Base-by-base conservation (phyloP, 1,139 yeast species). In the Hemisphaericaspora subhashii region DNA sequence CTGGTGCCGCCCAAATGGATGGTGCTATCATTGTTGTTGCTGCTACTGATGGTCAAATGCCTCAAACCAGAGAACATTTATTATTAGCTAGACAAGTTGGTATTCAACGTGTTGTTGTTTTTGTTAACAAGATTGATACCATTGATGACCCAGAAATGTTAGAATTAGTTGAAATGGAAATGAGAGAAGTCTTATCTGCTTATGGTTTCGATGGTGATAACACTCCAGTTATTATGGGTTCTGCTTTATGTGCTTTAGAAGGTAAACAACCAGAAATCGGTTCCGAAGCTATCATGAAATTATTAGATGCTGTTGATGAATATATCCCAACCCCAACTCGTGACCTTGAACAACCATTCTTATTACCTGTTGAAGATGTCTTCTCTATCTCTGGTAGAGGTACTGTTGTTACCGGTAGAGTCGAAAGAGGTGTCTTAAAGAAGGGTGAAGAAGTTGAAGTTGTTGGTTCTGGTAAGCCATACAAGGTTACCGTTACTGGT, bases 1-100 rank as follows among this genome's bases (percentile, higher is more conserved):
- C 97, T 53, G 98, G 98, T 83, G 98, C 98, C 57, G 96, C 98
- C 56, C 96, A 92, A 69, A 90, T 90, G 98, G 98, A 92, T 67
- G 98, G 98, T 77, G 98, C 98, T 54, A 90, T 92, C 58, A 90
- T 92, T 74, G 98, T 92, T 51, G 98, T 92, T 68, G 98, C 98
- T 60, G 98, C 98, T 50, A 78, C 96, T 45, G 98, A 92, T 62
- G 98, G 98, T 62, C 96, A 90, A 74, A 92, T 92, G 98, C 98
- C 97, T 62, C 98, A 92, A 77, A 94, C 98, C 55, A 86, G 97
- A 77, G 98, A 92, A 75, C 98, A 92, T 73, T 78, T 92, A 76
- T 76, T 92, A 68, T 83, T 92, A 62, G 98, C 98, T 50, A 89
- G 98, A 79, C 98, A 92, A 77, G 98, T 92, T 63, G 99, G 99